These are phyloP conservation scores for Hygrocybe coccinea DNA, from an alignment of 768 basidiomycete species.

Conservation along the genomic window DNA sequence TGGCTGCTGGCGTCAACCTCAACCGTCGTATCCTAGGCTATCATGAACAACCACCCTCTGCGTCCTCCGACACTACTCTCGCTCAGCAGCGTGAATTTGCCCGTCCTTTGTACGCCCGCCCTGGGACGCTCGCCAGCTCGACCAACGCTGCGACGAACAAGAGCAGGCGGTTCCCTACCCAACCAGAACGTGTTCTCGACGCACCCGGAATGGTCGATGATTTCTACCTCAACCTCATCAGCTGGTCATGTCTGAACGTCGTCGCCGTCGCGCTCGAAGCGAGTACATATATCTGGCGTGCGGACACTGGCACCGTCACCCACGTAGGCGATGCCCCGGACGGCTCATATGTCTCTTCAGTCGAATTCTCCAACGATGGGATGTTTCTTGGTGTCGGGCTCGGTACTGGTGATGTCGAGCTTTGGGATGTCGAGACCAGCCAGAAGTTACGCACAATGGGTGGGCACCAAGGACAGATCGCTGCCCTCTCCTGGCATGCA, in stretches of 20 bases:
- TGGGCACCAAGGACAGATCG: conserved; percentile 81
- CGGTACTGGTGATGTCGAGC: conserved; percentile 80
- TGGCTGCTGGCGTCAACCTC: conserved; percentile 68
- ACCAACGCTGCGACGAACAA: conserved; percentile 62
- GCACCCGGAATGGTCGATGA: conserved; percentile 92
- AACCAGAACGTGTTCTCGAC: conserved; percentile 90
- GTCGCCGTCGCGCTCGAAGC: conserved; percentile 88
- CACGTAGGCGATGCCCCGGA: conserved; percentile 73
- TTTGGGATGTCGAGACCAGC: conserved; percentile 86
- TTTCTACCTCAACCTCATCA: conserved; percentile 92
- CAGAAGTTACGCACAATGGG: conserved; percentile 86
- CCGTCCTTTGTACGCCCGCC: conserved; percentile 67
- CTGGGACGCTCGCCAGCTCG: conserved; percentile 58
- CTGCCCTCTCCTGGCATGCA: conserved; percentile 80
- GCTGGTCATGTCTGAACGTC: conserved; percentile 82
- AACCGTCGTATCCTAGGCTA: conserved; percentile 84
- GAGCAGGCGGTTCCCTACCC: conserved; percentile 76
- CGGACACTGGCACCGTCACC: conserved; percentile 80
- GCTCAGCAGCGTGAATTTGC: conserved; percentile 74
- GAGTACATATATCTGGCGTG: conserved; percentile 90
- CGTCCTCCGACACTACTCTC: conserved; percentile 67
- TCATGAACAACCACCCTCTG: conserved; percentile 77
- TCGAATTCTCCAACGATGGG: conserved; percentile 78
- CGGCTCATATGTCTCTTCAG: conserved; percentile 67
- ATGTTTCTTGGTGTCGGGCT: conserved; percentile 78